Base-by-base conservation (phyloP, 2,329 filamentous ascomycete genomes). In the Coleophoma cylindrospora region DNA sequence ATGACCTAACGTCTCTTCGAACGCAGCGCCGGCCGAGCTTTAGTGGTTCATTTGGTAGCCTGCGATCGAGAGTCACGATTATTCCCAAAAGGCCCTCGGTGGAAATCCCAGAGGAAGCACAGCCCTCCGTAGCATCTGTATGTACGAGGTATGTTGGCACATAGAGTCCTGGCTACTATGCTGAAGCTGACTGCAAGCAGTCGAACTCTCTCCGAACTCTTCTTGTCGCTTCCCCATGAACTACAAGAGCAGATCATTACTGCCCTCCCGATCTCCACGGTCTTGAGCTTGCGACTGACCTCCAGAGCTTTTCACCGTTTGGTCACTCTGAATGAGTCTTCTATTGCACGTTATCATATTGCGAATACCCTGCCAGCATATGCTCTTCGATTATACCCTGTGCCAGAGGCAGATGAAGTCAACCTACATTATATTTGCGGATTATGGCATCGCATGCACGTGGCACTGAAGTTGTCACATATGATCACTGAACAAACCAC, bases 401-500 rank as follows among this genome's bases (percentile, higher is more conserved):
- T 73, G 2, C 70, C 72, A n/a, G 70, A 76, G 37, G 64, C 70
- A 4, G 60, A 68, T 15, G 66, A 73, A 15, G 68, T 80, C 47
- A 82, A 73, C 52, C 74, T 86, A 34, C 79, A 83, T 57, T 77
- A 84, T 54, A 65, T 86, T 0, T 85, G 81, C 58, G 76, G 81
- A 17, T 68, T 86, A 57, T 85, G 82, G 82, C 81, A 86, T 62
- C 76, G 82, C 15, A 65, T 86, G 2, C 81, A 85, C 58, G 81
- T 85, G 22, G 79, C 82, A 12, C 75, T 79, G 10, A 86, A 86
- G 63, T 65, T 86, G 13, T 76, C 82, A 0, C 75, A 74, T 50
- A 67, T 82, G 47, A 84, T 85, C 66, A 81, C 80, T 55, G 77
- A 83, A 56, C 81, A 81, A 74, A 80, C 83, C 13, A 81, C 78